These are phyloP conservation scores for Lipomyces mesembrius DNA, from an alignment of 805 yeast genomes.

Conservation along the genomic window DNA sequence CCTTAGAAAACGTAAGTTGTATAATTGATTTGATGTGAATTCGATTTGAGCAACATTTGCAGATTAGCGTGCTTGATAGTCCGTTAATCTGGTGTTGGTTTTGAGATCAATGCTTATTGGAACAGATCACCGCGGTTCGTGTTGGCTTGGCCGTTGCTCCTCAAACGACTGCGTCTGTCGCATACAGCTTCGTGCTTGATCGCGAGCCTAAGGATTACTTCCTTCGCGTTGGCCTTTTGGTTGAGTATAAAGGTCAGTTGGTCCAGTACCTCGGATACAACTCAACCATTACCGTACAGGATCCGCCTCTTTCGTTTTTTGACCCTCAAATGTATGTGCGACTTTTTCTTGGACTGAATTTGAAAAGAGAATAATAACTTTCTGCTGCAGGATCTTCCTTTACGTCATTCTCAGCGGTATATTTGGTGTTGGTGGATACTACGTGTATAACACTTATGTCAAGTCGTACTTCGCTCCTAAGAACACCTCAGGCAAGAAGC, in stretches of 20 bases:
- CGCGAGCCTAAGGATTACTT: constrained; percentile 37
- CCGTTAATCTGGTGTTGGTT: neutral
- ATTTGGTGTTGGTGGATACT: constrained; percentile 34
- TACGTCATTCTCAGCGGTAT: constrained; percentile 24
- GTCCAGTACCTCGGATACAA: constrained; percentile 33
- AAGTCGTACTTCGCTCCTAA: constrained; percentile 32
- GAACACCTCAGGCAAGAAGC: constrained; percentile 31
- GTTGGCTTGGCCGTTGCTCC: constrained; percentile 30
- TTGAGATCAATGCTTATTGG: neutral
- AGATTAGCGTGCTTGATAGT: neutral
- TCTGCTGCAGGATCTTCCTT: constrained; percentile 22
- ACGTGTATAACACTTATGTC: constrained; percentile 21
- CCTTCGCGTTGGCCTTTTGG: constrained; percentile 29
- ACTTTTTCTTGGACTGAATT: neutral
- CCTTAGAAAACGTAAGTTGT: constrained; percentile 30
- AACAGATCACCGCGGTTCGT: constrained; percentile 34
- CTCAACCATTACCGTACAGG: constrained; percentile 55
- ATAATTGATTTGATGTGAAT: neutral
- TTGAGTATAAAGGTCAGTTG: constrained; percentile 36
- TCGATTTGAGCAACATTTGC: neutral
- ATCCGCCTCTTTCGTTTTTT: constrained; percentile 68
- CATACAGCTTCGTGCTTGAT: constrained; percentile 30
- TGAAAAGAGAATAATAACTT: neutral
- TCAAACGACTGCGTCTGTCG: constrained; percentile 13
- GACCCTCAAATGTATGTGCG: constrained; percentile 58